Percentiles rank a stretch among this genome's conserved stretches.
Evolutionary conservation across 2,329 filamentous ascomycete genomes (phyloP).

Genomic region (Trichoderma harzianum): DNA sequence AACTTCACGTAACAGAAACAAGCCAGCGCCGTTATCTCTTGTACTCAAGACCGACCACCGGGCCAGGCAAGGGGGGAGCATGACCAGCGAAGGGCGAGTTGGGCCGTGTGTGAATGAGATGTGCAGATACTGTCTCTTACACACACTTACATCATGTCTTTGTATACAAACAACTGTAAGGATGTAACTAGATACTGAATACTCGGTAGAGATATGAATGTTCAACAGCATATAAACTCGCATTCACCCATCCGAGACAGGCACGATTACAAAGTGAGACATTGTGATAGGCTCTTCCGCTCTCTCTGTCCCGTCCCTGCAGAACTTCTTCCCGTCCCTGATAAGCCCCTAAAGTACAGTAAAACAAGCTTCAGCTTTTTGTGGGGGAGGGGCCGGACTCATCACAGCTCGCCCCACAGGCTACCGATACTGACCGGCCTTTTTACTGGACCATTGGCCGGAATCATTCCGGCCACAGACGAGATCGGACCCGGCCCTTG

Average conservation of each 20-base stretch:
- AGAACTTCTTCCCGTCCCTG: constrained; percentile 21
- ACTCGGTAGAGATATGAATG: not conserved
- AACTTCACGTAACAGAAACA: constrained; percentile 28
- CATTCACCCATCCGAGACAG: not conserved
- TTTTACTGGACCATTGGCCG: constrained; percentile 29
- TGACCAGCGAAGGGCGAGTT: not conserved
- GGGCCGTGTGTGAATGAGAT: not conserved
- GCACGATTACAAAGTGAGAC: not conserved
- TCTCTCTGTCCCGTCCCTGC: not conserved
- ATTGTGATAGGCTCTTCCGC: not conserved
- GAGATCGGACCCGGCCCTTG: constrained; percentile 28
- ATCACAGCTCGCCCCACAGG: constrained; percentile 16
- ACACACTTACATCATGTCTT: not conserved
- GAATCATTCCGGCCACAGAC: constrained; percentile 35
- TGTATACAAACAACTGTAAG: not conserved
- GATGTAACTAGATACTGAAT: not conserved
- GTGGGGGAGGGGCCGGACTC: constrained; percentile 19
- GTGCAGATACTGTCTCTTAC: not conserved
- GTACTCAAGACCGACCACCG: not conserved
- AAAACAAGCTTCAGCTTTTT: not conserved
- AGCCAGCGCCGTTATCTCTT: constrained; percentile 9
- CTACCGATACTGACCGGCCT: constrained; percentile 25
- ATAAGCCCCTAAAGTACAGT: not conserved
- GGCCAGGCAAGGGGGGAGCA: not conserved
- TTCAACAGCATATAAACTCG: not conserved